Evolutionary conservation across 768 basidiomycete species (phyloP).

Genomic region (Sarcodon aspratus): DNA sequence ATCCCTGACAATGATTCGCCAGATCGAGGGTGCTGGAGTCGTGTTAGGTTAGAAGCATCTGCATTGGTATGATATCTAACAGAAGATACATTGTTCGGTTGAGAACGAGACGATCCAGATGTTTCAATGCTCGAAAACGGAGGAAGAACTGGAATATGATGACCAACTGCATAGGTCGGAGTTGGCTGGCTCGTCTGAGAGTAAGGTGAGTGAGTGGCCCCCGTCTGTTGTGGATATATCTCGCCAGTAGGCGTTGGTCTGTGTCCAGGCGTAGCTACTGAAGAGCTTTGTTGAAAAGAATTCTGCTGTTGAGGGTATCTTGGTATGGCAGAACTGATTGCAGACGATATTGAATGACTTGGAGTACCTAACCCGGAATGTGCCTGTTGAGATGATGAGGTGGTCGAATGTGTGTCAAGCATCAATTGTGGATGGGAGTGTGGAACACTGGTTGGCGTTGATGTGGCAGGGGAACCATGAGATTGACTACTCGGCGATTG

Average conservation of each 20-base stretch:
- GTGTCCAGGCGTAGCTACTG: constrained; percentile 20
- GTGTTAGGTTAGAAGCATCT: constrained; percentile 14
- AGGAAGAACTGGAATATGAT: constrained; percentile 46
- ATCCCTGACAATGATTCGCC: constrained; percentile 41
- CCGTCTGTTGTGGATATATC: constrained; percentile 27
- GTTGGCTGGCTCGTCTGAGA: constrained; percentile 27
- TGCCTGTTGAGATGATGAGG: constrained; percentile 1
- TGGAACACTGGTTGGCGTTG: constrained; percentile 26
- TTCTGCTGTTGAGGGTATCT: constrained; percentile 21
- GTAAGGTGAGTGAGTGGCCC: constrained; percentile 18
- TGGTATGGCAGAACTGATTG: constrained; percentile 7
- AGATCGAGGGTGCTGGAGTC: constrained; percentile 12
- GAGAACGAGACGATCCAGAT: constrained; percentile 29
- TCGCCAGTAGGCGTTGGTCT: constrained; percentile 24
- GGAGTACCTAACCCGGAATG: constrained; percentile 3
- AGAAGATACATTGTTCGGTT: constrained; percentile 38
- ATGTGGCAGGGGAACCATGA: constrained; percentile 34
- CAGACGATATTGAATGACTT: constrained; percentile 6
- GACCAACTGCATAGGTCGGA: constrained; percentile 2
- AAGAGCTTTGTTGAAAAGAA: constrained; percentile 15
- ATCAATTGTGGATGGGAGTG: constrained; percentile 11
- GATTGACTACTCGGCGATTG: constrained; percentile 62
- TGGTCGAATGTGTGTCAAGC: constrained; percentile 12
- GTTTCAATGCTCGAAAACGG: constrained; percentile 61
- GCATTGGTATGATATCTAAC: constrained; percentile 46